Evolutionary conservation across 768 basidiomycete species (phyloP).

Genomic region (Boletus subcaerulescens): DNA sequence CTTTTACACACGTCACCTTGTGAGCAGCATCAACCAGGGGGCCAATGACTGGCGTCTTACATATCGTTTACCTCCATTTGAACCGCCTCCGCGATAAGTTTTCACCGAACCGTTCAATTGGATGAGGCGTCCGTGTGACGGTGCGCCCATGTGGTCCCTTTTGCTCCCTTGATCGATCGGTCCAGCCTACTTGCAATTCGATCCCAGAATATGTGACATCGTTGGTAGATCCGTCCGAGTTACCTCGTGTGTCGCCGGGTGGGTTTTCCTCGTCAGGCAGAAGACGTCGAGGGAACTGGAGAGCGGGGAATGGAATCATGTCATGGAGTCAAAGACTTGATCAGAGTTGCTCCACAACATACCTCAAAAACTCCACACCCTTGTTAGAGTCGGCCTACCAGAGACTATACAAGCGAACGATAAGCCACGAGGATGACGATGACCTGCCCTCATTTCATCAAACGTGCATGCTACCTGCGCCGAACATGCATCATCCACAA

Average conservation of each 20-base stretch:
- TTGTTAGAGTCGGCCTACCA: too few species aligned
- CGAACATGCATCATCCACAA: constrained; percentile 9
- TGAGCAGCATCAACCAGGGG: too few species aligned
- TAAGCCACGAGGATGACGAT: constrained; percentile 7
- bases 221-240: constrained; percentile 16
- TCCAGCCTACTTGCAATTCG: neutral
- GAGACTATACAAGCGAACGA: neutral
- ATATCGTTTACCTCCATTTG: too few species aligned
- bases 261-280: neutral
- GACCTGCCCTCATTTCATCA: neutral
- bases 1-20: neutral
- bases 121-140: neutral
- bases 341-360: neutral
- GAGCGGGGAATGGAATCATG: neutral
- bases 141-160: neutral
- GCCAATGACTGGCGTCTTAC: too few species aligned
- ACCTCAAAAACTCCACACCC: neutral
- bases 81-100: too few species aligned
- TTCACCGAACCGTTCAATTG: too few species aligned
- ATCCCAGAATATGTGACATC: neutral
- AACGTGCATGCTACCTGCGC: constrained; percentile 4
- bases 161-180: neutral
- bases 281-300: neutral
- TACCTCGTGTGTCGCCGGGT: constrained; percentile 2
- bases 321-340: neutral